phyloP scores from a whole-genome alignment of 179 eudicot genomes.

The Spinacia oleracea region DNA sequence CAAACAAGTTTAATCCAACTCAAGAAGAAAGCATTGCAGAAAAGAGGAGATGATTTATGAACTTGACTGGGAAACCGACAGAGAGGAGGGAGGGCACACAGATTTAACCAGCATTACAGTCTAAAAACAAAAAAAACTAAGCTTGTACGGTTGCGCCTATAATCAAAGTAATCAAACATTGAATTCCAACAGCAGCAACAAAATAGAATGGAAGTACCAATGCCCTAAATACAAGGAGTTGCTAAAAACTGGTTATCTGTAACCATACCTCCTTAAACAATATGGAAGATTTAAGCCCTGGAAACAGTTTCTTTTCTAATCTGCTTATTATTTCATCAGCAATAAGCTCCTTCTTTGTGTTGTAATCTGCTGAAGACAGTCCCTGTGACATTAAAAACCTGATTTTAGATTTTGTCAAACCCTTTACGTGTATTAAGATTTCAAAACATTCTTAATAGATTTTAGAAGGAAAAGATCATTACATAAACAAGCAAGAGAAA shows the following conservation, averaged over 20 bases:
- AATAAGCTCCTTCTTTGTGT: constrained; percentile 77
- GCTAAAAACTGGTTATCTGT: neutral
- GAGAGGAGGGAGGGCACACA: neutral
- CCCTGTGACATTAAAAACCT: constrained; percentile 45
- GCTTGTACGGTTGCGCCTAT: too few species aligned
- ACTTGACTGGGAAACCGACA: neutral
- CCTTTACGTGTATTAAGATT: constrained; percentile 11
- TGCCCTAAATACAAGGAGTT: neutral
- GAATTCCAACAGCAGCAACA: too few species aligned
- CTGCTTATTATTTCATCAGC: constrained; percentile 85
- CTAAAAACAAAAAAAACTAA: too few species aligned
- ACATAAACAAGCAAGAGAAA: neutral
- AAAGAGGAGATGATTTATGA: neutral
- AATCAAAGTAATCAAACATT: too few species aligned
- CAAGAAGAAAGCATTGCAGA: neutral
- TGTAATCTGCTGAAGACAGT: constrained; percentile 64
- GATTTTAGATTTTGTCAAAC: neutral
- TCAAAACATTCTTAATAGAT: neutral
- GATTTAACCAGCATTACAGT: neutral
- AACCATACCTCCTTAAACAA: constrained; percentile 75
- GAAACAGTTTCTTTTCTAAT: constrained; percentile 84
- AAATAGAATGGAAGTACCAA: too few species aligned
- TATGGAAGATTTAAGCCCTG: constrained; percentile 84
- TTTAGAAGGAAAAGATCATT: neutral
- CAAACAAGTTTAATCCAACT: neutral